Conservation (phyloP, 2,329 filamentous ascomycete genomes). For the Claviceps humidiphila region DNA sequence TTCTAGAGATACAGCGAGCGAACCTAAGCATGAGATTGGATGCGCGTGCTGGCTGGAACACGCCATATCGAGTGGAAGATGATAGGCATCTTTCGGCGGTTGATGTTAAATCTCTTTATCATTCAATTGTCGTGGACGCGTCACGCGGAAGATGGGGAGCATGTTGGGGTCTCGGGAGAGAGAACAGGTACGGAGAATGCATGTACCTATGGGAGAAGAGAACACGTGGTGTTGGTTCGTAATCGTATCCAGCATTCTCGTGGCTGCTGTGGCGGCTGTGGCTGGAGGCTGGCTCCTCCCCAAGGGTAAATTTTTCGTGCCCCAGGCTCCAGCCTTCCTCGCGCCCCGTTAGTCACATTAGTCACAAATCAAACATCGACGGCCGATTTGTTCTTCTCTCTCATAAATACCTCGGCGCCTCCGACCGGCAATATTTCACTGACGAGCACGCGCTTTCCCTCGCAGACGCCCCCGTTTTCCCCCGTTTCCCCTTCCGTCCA, state of each 20-base stretch:
- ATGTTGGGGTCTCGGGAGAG: neutral
- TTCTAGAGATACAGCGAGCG: too few species aligned
- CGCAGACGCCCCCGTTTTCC: slow-evolving; percentile 20
- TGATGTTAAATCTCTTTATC: neutral
- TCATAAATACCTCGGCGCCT: slow-evolving; percentile 35
- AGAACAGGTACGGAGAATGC: neutral
- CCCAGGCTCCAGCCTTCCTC: slow-evolving; percentile 17
- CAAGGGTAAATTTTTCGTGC: slow-evolving; percentile 23
- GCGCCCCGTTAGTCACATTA: slow-evolving; percentile 28
- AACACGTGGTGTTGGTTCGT: neutral
- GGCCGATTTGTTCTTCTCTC: slow-evolving; percentile 23
- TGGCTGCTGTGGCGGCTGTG: slow-evolving; percentile 2
- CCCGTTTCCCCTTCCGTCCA: slow-evolving; percentile 13
- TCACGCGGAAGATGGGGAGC: neutral
- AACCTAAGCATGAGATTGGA: too few species aligned
- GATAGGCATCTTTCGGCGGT: neutral
- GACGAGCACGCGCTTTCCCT: slow-evolving; percentile 34
- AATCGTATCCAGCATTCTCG: neutral
- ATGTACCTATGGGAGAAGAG: neutral
- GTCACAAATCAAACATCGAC: slow-evolving; percentile 21
- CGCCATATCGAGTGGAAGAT: neutral
- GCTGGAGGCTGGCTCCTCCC: slow-evolving; percentile 10
- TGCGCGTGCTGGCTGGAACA: neutral
- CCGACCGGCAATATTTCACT: slow-evolving; percentile 29
- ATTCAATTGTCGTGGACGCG: neutral